phyloP scores from a whole-genome alignment of 495 filamentous ascomycete species.

The Aspergillus funiculosus region DNA sequence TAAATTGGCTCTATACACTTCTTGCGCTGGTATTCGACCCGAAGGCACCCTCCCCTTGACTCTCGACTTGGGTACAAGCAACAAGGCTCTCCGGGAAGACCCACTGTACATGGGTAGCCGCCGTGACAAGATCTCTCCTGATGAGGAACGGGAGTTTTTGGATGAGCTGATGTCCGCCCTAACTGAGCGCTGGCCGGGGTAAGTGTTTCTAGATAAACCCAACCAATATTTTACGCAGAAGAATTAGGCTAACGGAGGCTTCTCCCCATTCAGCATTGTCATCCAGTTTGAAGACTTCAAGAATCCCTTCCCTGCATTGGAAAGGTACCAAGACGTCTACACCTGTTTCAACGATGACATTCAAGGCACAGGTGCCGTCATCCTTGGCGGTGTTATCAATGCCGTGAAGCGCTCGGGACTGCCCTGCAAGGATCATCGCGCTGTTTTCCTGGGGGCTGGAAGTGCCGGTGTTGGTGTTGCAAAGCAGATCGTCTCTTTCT shows the following conservation, averaged over 20 bases:
- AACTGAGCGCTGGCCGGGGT: conserved; percentile 78
- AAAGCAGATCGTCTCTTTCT: conserved; percentile 93
- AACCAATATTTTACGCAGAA: conserved; percentile 18
- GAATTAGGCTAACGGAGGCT: conserved; percentile 21
- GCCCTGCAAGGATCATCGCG: conserved; percentile 81
- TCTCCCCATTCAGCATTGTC: conserved; percentile 58
- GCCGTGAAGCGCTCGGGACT: conserved; percentile 85
- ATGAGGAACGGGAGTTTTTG: conserved; percentile 88
- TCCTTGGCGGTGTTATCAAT: conserved; percentile 89
- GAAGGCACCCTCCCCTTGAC: conserved; percentile 87
- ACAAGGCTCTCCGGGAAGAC: conserved; percentile 81
- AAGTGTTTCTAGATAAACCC: conserved; percentile 28
- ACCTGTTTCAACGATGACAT: conserved; percentile 99
- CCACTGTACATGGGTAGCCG: conserved; percentile 91
- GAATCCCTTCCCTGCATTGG: conserved; percentile 90
- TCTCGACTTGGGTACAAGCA: conserved; percentile 86
- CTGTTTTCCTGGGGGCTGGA: conserved; percentile 94
- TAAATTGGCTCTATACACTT: conserved; percentile 88
- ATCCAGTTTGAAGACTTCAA: conserved; percentile 99
- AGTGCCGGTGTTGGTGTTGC: conserved; percentile 95
- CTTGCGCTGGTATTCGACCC: conserved; percentile 93
- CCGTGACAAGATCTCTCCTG: conserved; percentile 67
- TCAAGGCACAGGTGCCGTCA: conserved; percentile 94
- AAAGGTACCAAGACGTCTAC: conserved; percentile 78
- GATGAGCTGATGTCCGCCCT: conserved; percentile 95